Evolutionary conservation across 2,329 filamentous ascomycete species (phyloP), one percentile per base, ranked within the genome.

Genomic region (Salinomyces thailandicus): DNA sequence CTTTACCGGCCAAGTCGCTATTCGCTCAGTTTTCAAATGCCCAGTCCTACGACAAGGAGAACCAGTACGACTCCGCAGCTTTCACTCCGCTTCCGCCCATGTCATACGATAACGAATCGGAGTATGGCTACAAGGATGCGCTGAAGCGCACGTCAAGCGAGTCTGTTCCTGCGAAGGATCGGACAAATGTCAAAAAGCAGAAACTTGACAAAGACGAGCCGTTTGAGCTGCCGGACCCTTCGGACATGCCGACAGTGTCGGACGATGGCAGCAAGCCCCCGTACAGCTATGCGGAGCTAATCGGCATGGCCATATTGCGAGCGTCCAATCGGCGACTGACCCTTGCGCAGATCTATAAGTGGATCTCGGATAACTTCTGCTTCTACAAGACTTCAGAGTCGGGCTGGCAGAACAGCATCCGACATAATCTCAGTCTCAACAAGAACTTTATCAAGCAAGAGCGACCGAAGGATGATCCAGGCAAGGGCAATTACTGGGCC

Each of bases 321-420:
- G 85, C 91, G 4, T 80, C 83, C 9, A 77, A 80, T 43, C 79
- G 86, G 42, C 81, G 84, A 35, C 70, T 96, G 44, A 96, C 91
- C 1, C 72, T 98, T 13, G 79, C 86, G 17, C 86, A 95, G 60
- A 98, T 98, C 50, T 98, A 96, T 72, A 94, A 93, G 58, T 98
- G 91, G 89, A 96, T 98, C 52, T 93, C 85, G n/a, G 85, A 93
- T 58, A 87, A 81, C 13, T 96, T 83, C 58, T 79, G 75, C 4
- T 95, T 89, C 62, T 98, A 96, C 66, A 79, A 75, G 49, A 74
- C 77, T 29, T 75, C 79, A 38, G 86, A 95, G 52, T 78, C 83
- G 8, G 89, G 91, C 45, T 98, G 91, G 91, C 89, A 96, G 62
- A 98, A 98, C 62, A 96, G 91, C 66, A 98, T 98, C 59, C 82